phyloP scores from a whole-genome alignment of 129 eudicot genomes.

The Helianthus tuberosus region DNA sequence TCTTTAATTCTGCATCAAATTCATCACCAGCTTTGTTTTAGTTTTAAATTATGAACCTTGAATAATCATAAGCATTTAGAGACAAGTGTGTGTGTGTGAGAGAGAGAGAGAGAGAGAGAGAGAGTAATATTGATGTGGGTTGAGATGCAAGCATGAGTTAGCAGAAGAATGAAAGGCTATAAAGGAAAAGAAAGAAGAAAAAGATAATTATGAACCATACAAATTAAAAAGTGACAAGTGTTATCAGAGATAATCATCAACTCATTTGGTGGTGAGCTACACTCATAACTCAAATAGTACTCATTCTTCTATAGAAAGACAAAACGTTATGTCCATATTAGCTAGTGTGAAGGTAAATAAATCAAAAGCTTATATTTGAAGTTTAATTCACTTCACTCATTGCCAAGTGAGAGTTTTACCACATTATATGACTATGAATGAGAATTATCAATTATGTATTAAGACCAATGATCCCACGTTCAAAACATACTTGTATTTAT shows the following conservation, averaged over 20 bases:
- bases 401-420: not conserved
- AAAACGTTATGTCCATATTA: slow-evolving; percentile 1
- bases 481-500: not conserved
- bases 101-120: slow-evolving; percentile 4
- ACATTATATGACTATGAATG: not conserved
- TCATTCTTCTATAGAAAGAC: slow-evolving; percentile 37
- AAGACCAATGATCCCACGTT: slow-evolving; percentile 2
- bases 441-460: not conserved
- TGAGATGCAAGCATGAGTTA: slow-evolving; percentile 33
- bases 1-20: slow-evolving; percentile 48
- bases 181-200: slow-evolving; percentile 35
- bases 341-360: slow-evolving; percentile 5
- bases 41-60: slow-evolving; percentile 38
- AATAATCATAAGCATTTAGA: slow-evolving; percentile 36
- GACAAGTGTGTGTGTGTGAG: not conserved
- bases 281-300: slow-evolving; percentile 42
- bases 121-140: slow-evolving; percentile 17
- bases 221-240: slow-evolving; percentile 65
- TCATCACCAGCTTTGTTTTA: slow-evolving; percentile 45
- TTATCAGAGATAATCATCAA: slow-evolving; percentile 56
- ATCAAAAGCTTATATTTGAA: slow-evolving; percentile 11
- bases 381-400: slow-evolving; percentile 10
- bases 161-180: slow-evolving; percentile 30
- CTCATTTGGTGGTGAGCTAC: slow-evolving; percentile 68
- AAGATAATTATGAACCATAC: slow-evolving; percentile 48